Percentiles rank a stretch among this genome's conserved stretches.
These are phyloP conservation scores for Carpinus viminea DNA, from an alignment of 306 rosid species.

Conservation along the genomic window DNA sequence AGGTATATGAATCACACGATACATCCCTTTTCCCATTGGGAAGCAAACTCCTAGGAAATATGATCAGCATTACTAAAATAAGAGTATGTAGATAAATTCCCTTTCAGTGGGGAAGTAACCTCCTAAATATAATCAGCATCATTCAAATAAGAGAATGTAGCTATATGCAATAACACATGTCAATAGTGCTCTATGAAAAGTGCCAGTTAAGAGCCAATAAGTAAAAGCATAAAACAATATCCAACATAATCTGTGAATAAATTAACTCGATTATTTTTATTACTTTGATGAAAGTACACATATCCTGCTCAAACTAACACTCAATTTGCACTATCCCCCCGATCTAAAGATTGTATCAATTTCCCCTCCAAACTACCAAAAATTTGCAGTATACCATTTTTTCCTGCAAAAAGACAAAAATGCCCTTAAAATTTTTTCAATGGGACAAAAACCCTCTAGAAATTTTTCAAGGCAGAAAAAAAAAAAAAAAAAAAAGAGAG, in stretches of 20 bases:
- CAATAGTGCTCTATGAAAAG: neutral
- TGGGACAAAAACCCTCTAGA: too few species aligned
- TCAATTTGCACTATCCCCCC: too few species aligned
- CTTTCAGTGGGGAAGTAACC: constrained; percentile 91
- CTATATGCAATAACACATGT: constrained; percentile 11
- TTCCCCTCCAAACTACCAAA: too few species aligned
- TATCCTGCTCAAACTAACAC: too few species aligned
- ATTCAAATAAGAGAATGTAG: constrained; percentile 1
- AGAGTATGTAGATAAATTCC: constrained; percentile 38
- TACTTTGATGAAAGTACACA: too few species aligned
- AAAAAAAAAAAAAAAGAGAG: too few species aligned
- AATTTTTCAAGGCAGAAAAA: too few species aligned
- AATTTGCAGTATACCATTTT: too few species aligned
- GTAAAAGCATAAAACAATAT: neutral
- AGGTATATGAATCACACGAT: constrained; percentile 88
- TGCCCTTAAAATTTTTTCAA: too few species aligned
- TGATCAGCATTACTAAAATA: constrained; percentile 32
- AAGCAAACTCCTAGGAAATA: constrained; percentile 75
- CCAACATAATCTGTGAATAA: neutral
- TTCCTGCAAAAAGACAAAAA: too few species aligned
- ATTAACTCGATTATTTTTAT: neutral
- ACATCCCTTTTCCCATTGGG: constrained; percentile 97
- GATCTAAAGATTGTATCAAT: too few species aligned
- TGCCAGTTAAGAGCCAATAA: neutral
- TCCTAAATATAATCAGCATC: constrained; percentile 42